phyloP scores from a whole-genome alignment of 495 filamentous ascomycete genomes.

The Aspergillus funiculosus region DNA sequence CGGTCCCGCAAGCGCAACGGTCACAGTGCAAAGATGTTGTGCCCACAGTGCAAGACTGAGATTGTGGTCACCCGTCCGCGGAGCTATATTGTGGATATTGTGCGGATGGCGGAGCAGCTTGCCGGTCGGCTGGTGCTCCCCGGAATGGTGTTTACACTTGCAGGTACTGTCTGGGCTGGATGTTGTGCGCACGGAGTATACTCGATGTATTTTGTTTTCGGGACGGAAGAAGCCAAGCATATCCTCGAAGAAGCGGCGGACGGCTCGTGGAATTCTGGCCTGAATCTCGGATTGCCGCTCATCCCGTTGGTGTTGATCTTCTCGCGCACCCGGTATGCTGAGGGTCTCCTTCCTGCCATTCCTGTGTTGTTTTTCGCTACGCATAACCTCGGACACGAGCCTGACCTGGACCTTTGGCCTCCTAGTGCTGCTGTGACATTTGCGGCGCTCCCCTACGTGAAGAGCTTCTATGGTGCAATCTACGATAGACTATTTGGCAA shows the following conservation, averaged over 20 bases:
- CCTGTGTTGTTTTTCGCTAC: constrained; percentile 58
- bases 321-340: constrained; percentile 52
- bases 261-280: constrained; percentile 35
- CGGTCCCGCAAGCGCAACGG: constrained; percentile 46
- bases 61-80: constrained; percentile 68
- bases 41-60: constrained; percentile 81
- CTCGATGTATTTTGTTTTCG: constrained; percentile 59
- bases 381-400: constrained; percentile 38
- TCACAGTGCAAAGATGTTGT: constrained; percentile 54
- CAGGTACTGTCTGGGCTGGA: constrained; percentile 49
- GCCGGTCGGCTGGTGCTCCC: constrained; percentile 54
- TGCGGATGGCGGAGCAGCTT: constrained; percentile 49
- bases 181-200: constrained; percentile 54
- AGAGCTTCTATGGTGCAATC: constrained; percentile 59
- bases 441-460: constrained; percentile 60
- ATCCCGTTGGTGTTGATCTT: constrained; percentile 57
- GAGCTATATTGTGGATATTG: constrained; percentile 57
- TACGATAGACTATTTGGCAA: constrained; percentile 59
- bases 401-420: constrained; percentile 57
- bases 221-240: constrained; percentile 48
- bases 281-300: constrained; percentile 53
- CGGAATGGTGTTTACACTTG: constrained; percentile 50
- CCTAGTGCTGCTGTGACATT: constrained; percentile 68
- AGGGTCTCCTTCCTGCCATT: constrained; percentile 55
- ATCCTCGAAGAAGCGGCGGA: constrained; percentile 43